Evolutionary conservation across 2,329 filamentous ascomycete species (phyloP).

Genomic region (Ophiostoma australiae): DNA sequence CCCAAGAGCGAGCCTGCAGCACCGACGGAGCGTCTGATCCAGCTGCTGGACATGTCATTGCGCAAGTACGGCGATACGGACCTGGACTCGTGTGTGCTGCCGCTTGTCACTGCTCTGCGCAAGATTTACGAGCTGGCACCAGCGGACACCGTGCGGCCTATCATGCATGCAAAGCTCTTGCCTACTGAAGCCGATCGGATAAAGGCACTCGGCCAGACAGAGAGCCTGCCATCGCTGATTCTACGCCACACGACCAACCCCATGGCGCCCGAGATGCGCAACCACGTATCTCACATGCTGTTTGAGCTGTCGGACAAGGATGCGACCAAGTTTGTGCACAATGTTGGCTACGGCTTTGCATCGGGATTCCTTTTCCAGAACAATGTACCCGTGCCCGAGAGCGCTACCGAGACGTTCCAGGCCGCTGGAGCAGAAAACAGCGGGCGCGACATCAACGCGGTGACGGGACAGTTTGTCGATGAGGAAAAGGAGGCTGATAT

Average conservation of each 20-base stretch:
- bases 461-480: conserved; percentile 79
- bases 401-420: conserved; percentile 32
- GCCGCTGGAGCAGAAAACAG: conserved; percentile 12
- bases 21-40: conserved; percentile 61
- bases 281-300: conserved; percentile 70
- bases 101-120: conserved; percentile 69
- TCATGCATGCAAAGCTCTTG: conserved; percentile 64
- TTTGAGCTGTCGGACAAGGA: conserved; percentile 84
- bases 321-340: conserved; percentile 73
- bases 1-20: conserved; percentile 56
- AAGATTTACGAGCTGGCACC: conserved; percentile 67
- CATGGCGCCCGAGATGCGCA: conserved; percentile 63
- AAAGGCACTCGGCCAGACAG: conserved; percentile 68
- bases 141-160: conserved; percentile 49
- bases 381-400: conserved; percentile 69
- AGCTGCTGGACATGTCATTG: conserved; percentile 64
- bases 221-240: conserved; percentile 69
- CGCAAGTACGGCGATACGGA: conserved; percentile 59
- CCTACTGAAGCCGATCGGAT: conserved; percentile 73
- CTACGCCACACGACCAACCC: conserved; percentile 74
- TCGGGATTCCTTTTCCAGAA: conserved; percentile 84
- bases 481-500: conserved; percentile 55
- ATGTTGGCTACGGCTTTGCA: conserved; percentile 92
- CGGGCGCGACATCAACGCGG: conserved; percentile 60
- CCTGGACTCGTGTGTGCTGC: conserved; percentile 66